Base-by-base conservation (phyloP, 1,284 basidiomycete species). In the Erythrobasidium hasegawianum region DNA sequence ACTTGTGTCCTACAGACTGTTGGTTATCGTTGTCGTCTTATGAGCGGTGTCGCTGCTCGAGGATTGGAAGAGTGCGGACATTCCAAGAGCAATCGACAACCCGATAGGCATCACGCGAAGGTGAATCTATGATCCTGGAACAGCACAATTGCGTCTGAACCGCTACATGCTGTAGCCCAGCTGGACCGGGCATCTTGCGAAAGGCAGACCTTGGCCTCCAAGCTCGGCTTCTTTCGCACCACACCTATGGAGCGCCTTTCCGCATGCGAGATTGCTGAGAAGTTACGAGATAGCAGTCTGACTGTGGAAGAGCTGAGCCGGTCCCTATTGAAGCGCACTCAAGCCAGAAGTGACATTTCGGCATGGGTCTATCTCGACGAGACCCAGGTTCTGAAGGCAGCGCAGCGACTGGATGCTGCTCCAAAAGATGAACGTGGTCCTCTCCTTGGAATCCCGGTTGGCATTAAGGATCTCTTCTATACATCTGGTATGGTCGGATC, bases 401-500 rank as follows among this genome's bases (percentile, higher is more conserved):
- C 72, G 0, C 68, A 57, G 22, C 33, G 27, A 18, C 69, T 74
- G 14, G 73, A 74, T 64, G 60, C 53, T 0, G 53, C 72, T 10
- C 72, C 73, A 1, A 27, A 22, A 53, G 62, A 72, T 50, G 45
- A 72, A 39, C 61, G 61, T n/a, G 74, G 73, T 5, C 71, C 70
- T 0, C 58, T 75, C 20, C 69, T 71, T 50, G 75, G 75, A 18
- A 65, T 70, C 5, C 58, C 70, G 2, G 45, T 76, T 2, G 75
- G 70, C 18, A 71, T 76, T 41, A 76, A 74, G 67, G 75, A 76
- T 58, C 70, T 75, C 56, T 73, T 76, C 52, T 65, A 71, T 64
- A 73, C 72, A 7, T 61, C 59, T 24, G 49, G 58, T 50, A 14
- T 20, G 40, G 20, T 18, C 14, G 18, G n/a, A 33, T 33, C 5